These are phyloP conservation scores for Xylariaceae sp. DNA, from an alignment of 2,329 filamentous ascomycete species.

Conservation along the genomic window DNA sequence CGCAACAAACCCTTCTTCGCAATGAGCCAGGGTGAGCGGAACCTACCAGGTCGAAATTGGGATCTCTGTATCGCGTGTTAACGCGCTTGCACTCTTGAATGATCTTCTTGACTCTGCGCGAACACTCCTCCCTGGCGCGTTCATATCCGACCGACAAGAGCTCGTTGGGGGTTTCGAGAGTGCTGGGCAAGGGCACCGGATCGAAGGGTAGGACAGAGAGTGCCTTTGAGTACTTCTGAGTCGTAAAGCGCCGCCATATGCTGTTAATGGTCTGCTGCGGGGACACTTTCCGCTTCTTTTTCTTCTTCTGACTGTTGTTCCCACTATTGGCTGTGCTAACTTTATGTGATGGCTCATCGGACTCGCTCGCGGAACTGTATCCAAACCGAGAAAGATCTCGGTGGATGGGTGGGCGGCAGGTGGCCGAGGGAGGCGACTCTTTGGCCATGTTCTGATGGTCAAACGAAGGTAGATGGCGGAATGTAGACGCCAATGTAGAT, in stretches of 20 bases:
- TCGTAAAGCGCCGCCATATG: slow-evolving; percentile 61
- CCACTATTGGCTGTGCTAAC: slow-evolving; percentile 29
- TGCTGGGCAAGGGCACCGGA: slow-evolving; percentile 49
- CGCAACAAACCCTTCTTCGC: slow-evolving; percentile 4
- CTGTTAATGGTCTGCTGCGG: slow-evolving; percentile 64
- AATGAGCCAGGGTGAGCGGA: slow-evolving; percentile 34
- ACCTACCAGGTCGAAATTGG: slow-evolving; percentile 55
- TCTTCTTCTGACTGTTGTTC: slow-evolving; percentile 49
- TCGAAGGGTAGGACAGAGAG: slow-evolving; percentile 63
- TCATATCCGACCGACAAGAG: slow-evolving; percentile 58
- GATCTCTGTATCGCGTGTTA: slow-evolving; percentile 75
- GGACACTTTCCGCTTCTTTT: slow-evolving; percentile 53
- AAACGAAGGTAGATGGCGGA: not conserved
- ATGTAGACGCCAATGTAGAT: not conserved
- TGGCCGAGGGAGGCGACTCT: slow-evolving; percentile 5
- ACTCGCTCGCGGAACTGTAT: slow-evolving; percentile 49
- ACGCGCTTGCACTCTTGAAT: slow-evolving; percentile 64
- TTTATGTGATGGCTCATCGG: slow-evolving; percentile 41
- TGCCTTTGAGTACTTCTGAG: slow-evolving; percentile 60
- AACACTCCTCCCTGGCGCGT: slow-evolving; percentile 60
- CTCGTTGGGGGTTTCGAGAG: slow-evolving; percentile 54
- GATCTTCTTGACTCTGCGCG: slow-evolving; percentile 57
- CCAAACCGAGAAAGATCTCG: slow-evolving; percentile 35
- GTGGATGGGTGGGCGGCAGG: slow-evolving; percentile 16
- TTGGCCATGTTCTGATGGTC: slow-evolving; percentile 7